Percentiles rank a stretch among this genome's conserved stretches.
Conservation (phyloP, 192 early-diverging fungal genomes). For the Linnemannia exigua region DNA sequence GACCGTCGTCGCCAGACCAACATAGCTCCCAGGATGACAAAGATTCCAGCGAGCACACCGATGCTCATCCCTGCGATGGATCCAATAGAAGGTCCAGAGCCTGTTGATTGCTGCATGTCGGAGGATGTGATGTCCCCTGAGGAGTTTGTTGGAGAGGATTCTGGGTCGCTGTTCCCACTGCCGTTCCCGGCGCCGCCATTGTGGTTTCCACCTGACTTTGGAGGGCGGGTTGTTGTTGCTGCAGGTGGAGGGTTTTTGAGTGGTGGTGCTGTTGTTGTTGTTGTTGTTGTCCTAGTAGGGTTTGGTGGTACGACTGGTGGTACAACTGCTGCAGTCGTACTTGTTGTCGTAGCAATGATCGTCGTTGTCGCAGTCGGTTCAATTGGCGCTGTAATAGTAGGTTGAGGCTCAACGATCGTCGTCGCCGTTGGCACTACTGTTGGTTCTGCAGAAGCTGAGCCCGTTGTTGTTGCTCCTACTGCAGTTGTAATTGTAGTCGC, state of each 20-base stretch:
- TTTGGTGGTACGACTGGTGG: neutral
- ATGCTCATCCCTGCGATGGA: conserved; percentile 15
- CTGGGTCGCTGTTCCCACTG: no score
- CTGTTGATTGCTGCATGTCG: neutral
- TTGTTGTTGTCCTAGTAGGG: neutral
- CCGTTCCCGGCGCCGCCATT: neutral
- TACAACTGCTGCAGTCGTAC: neutral
- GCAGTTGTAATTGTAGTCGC: neutral
- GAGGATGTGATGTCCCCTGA: neutral
- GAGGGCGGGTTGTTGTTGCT: neutral
- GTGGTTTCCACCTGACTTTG: neutral
- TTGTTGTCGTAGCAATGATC: neutral
- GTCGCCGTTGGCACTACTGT: no score
- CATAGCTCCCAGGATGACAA: conserved; percentile 20
- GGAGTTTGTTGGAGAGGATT: neutral
- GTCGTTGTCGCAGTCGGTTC: conserved; percentile 4
- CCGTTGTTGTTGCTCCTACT: neutral
- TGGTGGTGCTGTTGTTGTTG: neutral
- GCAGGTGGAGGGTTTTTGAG: neutral
- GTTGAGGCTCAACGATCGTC: neutral
- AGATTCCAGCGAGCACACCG: conserved; percentile 20
- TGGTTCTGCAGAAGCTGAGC: neutral
- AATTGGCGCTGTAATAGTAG: neutral
- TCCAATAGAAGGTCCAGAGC: neutral
- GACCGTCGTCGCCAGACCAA: conserved; percentile 30